phyloP scores from a whole-genome alignment of 345 rosid genomes.

The Cardamine occulta region DNA sequence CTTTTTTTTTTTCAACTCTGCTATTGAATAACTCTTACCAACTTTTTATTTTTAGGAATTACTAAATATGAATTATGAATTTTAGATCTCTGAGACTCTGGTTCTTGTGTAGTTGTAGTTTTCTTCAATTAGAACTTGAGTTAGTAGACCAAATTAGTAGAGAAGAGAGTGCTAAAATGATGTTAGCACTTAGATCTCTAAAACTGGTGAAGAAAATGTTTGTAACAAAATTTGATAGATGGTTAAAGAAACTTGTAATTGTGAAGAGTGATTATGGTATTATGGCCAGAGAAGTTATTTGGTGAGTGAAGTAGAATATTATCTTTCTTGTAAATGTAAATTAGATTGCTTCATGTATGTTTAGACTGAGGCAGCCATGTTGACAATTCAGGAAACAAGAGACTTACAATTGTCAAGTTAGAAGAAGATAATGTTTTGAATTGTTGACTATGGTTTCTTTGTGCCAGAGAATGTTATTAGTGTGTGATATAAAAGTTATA shows the following conservation, averaged over 20 bases:
- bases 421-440: slow-evolving; percentile 13
- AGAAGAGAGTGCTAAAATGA: not conserved
- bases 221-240: not conserved
- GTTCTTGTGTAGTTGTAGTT: not conserved
- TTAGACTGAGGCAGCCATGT: slow-evolving; percentile 1
- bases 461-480: not conserved
- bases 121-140: not conserved
- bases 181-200: not conserved
- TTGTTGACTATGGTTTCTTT: not conserved
- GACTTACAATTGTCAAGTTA: not conserved
- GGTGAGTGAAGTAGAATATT: not conserved
- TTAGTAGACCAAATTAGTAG: not conserved
- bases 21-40: not conserved
- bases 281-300: not conserved
- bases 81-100: slow-evolving; percentile 6
- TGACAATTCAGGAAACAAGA: not conserved
- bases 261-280: slow-evolving; percentile 1
- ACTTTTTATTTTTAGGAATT: not conserved
- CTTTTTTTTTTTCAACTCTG: not conserved
- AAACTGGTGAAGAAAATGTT: not conserved
- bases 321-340: not conserved
- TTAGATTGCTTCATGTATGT: not conserved
- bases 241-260: not conserved
- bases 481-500: slow-evolving; percentile 4
- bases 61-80: slow-evolving; percentile 9